Conservation (phyloP, 176 grass and related monocot species). For the Miscanthus lutarioriparius region DNA sequence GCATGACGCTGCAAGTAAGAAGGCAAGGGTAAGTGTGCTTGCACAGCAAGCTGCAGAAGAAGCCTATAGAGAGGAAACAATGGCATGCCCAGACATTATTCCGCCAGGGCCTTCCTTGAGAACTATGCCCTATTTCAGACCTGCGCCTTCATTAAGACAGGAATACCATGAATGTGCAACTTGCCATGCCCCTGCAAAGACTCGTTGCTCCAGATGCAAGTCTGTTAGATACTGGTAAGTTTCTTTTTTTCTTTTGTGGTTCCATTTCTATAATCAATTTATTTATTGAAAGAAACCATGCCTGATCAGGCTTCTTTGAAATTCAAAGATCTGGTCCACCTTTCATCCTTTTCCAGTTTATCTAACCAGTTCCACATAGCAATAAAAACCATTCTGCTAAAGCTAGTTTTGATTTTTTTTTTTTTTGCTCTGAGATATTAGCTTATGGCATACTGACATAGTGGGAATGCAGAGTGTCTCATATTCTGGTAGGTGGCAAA, state of each 20-base stretch:
- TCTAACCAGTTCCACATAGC: neutral
- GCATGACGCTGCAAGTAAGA: constrained; percentile 66
- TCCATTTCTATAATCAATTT: neutral
- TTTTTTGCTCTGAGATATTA: neutral
- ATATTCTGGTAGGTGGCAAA: neutral
- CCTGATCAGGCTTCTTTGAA: neutral
- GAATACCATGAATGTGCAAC: constrained; percentile 88
- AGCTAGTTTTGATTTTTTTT: neutral
- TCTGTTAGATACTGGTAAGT: constrained; percentile 98
- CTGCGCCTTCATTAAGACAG: constrained; percentile 45
- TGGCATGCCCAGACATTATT: constrained; percentile 63
- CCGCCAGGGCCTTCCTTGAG: constrained; percentile 54
- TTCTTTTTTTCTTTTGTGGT: constrained; percentile 11
- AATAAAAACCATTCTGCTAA: neutral
- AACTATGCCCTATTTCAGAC: constrained; percentile 54
- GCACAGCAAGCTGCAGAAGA: constrained; percentile 82
- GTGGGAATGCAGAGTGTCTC: neutral
- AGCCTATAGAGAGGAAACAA: constrained; percentile 66
- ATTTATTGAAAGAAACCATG: constrained; percentile 3
- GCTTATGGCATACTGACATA: neutral
- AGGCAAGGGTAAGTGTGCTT: constrained; percentile 64
- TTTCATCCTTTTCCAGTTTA: neutral
- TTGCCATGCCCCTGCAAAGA: constrained; percentile 85
- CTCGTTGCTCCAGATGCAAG: constrained; percentile 96
- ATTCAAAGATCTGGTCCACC: neutral